These are phyloP conservation scores for Paramecium sexaurelia DNA, from an alignment of 73 alveolate species.

Conservation along the genomic window DNA sequence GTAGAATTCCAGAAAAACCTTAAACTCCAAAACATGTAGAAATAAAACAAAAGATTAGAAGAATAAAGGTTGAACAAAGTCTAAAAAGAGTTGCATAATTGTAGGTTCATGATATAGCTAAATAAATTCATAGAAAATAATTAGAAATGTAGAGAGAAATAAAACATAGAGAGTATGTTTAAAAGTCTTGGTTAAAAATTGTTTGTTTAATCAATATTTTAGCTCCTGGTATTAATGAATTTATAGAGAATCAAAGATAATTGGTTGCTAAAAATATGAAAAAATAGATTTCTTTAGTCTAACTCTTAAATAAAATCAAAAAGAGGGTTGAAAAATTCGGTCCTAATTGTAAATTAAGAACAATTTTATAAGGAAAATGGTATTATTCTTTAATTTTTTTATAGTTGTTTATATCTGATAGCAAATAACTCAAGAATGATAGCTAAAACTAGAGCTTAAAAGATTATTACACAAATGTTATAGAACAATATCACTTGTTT, in stretches of 20 bases:
- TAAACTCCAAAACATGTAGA: not conserved
- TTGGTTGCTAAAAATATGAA: conserved; percentile 50
- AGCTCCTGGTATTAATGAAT: conserved; percentile 6
- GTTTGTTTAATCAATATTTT: not conserved
- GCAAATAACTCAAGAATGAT: not conserved
- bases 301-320: not conserved
- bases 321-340: not conserved
- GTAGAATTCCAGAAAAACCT: not conserved
- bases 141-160: not conserved
- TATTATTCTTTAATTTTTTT: not conserved
- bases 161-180: not conserved
- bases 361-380: not conserved
- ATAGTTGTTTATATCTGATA: not conserved
- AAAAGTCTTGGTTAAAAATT: conserved; percentile 15
- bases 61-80: not conserved
- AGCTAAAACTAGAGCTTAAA: conserved; percentile 15
- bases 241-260: conserved; percentile 4
- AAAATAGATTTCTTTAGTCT: not conserved
- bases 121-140: conserved; percentile 29
- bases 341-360: not conserved
- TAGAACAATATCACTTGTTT: not conserved
- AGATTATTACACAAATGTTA: conserved; percentile 7
- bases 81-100: not conserved
- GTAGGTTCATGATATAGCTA: conserved; percentile 26
- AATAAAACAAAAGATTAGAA: not conserved